phyloP scores from a whole-genome alignment of 139 green algal genomes.

The Chlamydomonas eustigma region DNA sequence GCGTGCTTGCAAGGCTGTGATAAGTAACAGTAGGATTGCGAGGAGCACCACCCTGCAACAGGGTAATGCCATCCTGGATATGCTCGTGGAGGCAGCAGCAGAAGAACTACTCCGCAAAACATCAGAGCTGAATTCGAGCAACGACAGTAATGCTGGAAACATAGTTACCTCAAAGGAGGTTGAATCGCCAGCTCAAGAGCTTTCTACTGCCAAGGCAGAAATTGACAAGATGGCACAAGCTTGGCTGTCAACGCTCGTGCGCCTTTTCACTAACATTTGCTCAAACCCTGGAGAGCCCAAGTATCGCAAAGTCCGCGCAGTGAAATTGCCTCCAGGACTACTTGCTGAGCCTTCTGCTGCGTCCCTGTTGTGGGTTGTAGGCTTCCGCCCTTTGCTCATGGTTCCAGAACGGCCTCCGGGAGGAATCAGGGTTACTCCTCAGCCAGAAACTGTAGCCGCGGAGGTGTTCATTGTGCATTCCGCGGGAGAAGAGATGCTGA shows the following conservation, averaged over 20 bases:
- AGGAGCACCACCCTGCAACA: background rate
- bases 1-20: too few species aligned
- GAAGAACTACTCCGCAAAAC: background rate
- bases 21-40: too few species aligned
- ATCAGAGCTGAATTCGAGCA: too few species aligned
- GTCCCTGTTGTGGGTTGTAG: background rate
- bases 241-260: background rate
- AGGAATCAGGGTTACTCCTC: background rate
- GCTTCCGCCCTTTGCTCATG: slow-evolving; percentile 1
- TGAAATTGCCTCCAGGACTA: background rate
- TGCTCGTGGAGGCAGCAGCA: background rate
- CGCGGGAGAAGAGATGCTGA: background rate
- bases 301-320: background rate
- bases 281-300: background rate
- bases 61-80: background rate
- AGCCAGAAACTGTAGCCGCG: background rate
- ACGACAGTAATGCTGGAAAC: too few species aligned
- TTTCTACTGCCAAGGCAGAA: background rate
- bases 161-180: too few species aligned
- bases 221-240: background rate
- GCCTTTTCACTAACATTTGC: background rate
- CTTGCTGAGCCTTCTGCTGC: background rate
- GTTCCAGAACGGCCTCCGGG: too few species aligned
- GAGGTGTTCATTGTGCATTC: slow-evolving; percentile 4
- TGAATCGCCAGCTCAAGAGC: background rate